Evolutionary conservation across 1,139 yeast species (phyloP), one percentile per base, ranked within the genome.

Genomic region (Candida sp.): DNA sequence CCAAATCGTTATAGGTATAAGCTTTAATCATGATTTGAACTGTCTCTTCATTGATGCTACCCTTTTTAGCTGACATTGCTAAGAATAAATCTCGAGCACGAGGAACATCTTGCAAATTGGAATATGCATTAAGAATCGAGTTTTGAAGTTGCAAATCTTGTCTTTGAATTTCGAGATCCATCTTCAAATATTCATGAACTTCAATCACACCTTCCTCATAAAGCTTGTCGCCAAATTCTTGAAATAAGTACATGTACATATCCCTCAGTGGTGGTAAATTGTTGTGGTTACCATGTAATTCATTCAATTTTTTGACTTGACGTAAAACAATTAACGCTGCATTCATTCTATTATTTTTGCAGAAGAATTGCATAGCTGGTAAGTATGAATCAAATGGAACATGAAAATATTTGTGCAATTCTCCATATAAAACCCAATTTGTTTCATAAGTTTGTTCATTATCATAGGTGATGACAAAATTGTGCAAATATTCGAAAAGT

Each of bases 11-110:
- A 49, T 80, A 77, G 7, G 89, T 82, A 46, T 81, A 73, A 0
- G 86, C 77, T 56, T 83, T 83, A 48, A 87, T 60, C 87, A 87
- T 83, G 53, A 84, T 82, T 39, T 82, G 77, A n/a, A 82, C 75
- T 0, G 91, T 81, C 33, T 83, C 84, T 46, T 82, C 79, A 53
- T 86, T 78, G n/a, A 84, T 69, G 5, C 75, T 68, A 40, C 68
- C 67, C 1, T 86, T 78, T 44, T 74, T 72, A 1, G 85, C 71
- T 21, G 78, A 59, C 55, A 82, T 73, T 38, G 82, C 68, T 33
- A 82, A 66, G 68, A 87, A 87, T 25, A 84, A 65, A 50, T 84
- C 86, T 33, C 82, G 63, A 2, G 85, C 82, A 49, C 77, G 75
- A 8, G 77, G 73, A 3, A 80, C 73, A 47, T 85, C 86, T 49